These are phyloP conservation scores for Penicillium steckii DNA, from an alignment of 495 filamentous ascomycete genomes.

Conservation along the genomic window DNA sequence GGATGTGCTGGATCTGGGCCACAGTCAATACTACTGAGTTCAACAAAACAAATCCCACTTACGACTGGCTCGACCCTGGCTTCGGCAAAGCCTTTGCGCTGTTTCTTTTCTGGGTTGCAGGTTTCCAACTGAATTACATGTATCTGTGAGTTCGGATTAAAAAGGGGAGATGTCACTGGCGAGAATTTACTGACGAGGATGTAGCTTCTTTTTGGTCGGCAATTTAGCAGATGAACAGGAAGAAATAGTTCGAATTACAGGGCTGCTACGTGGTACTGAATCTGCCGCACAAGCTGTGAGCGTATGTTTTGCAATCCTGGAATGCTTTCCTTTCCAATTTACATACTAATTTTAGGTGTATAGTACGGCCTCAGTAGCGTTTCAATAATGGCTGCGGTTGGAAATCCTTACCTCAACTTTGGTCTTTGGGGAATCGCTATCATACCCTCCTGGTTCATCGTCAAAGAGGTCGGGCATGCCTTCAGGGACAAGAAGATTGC, in stretches of 20 bases:
- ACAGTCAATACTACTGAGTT: slow-evolving; percentile 55
- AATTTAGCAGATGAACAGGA: slow-evolving; percentile 54
- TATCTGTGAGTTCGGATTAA: slow-evolving; percentile 45
- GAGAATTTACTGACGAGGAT: slow-evolving; percentile 5
- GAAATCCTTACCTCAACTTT: slow-evolving; percentile 62
- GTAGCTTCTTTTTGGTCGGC: slow-evolving; percentile 60
- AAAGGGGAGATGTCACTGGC: background rate
- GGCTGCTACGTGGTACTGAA: slow-evolving; percentile 59
- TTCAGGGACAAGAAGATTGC: slow-evolving; percentile 37
- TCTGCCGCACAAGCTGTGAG: slow-evolving; percentile 62
- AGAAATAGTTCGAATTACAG: slow-evolving; percentile 60
- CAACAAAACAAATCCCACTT: slow-evolving; percentile 45
- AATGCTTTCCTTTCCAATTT: background rate
- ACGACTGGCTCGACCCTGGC: slow-evolving; percentile 55
- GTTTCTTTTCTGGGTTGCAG: slow-evolving; percentile 56
- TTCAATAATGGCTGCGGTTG: slow-evolving; percentile 56
- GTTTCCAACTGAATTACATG: slow-evolving; percentile 65
- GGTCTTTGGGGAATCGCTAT: slow-evolving; percentile 57
- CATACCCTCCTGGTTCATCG: slow-evolving; percentile 57
- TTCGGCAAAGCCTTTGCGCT: slow-evolving; percentile 59
- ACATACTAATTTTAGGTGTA: slow-evolving; percentile 4
- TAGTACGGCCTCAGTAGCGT: slow-evolving; percentile 58
- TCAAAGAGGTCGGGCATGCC: slow-evolving; percentile 48
- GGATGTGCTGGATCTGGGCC: slow-evolving; percentile 62
- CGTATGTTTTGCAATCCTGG: slow-evolving; percentile 19